Conservation (phyloP, 169 alveolate species). For the Besnoitia besnoiti region DNA sequence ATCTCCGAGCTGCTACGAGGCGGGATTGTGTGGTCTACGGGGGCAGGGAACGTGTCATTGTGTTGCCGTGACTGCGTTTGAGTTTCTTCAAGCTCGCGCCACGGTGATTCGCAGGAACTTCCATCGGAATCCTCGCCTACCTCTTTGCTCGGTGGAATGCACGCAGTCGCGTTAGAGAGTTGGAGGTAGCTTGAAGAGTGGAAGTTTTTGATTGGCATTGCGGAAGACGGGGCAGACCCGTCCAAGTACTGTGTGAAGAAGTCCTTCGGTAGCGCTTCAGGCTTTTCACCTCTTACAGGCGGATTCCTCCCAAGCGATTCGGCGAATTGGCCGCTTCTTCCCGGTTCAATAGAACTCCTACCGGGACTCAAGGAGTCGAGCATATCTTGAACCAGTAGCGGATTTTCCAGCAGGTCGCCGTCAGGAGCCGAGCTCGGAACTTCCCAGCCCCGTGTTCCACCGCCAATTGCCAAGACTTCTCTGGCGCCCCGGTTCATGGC, state of each 20-base stretch:
- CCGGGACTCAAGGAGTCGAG: slow-evolving; percentile 1
- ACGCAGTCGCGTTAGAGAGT: not conserved
- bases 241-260: not conserved
- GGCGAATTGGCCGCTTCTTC: not conserved
- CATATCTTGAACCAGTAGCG: not conserved
- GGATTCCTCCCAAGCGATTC: not conserved
- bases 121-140: not conserved
- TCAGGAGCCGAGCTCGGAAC: not conserved
- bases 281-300: too few relatives aligned
- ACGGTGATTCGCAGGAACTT: not conserved
- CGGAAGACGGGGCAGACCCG: not conserved
- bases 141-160: not conserved
- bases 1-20: not conserved
- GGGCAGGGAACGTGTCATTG: not conserved
- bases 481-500: not conserved
- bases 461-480: not conserved
- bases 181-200: not conserved
- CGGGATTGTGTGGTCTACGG: not conserved
- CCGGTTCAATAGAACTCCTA: not conserved
- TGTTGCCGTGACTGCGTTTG: too few relatives aligned
- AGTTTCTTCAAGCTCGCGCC: not conserved
- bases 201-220: not conserved
- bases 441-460: not conserved
- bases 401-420: not conserved
- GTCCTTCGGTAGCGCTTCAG: not conserved